A percentile compares a stretch with the other conserved stretches of the same genome.
phyloP scores from a whole-genome alignment of 345 rosid genomes.

The Capsella bursapastoris region DNA sequence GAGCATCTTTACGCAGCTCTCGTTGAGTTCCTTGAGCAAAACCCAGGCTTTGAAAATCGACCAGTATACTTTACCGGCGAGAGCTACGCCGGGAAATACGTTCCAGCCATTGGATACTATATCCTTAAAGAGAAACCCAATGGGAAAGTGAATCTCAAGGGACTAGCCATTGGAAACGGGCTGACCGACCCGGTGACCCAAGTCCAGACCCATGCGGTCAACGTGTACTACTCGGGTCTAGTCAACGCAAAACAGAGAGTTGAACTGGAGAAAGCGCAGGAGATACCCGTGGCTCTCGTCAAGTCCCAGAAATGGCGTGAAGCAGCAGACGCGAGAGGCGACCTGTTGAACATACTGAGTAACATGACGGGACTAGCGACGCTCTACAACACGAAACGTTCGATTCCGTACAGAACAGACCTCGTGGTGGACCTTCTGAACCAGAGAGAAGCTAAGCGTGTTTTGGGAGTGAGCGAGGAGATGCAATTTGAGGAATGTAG shows the following conservation, averaged over 20 bases:
- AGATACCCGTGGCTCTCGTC: conserved; percentile 49
- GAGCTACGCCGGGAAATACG: conserved; percentile 86
- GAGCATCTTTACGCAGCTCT: conserved; percentile 70
- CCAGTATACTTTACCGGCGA: conserved; percentile 76
- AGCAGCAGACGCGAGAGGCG: conserved; percentile 60
- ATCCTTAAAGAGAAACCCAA: conserved; percentile 56
- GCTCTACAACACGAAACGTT: conserved; percentile 55
- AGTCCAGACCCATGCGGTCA: conserved; percentile 59
- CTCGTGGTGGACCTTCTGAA: conserved; percentile 52
- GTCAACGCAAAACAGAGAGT: conserved; percentile 68
- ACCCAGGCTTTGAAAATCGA: conserved; percentile 52
- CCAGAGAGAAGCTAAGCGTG: conserved; percentile 51
- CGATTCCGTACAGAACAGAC: conserved; percentile 52
- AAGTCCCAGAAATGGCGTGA: conserved; percentile 57
- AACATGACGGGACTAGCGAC: conserved; percentile 83
- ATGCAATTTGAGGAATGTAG: conserved; percentile 59
- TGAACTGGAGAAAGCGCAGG: conserved; percentile 62
- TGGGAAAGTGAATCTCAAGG: conserved; percentile 57
- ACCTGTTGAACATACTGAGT: conserved; percentile 46
- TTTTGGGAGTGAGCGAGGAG: conserved; percentile 56
- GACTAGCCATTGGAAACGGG: conserved; percentile 84
- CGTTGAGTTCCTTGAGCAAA: conserved; percentile 51
- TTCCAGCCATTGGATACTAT: conserved; percentile 78
- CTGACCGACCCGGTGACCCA: conserved; percentile 72
- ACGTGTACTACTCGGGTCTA: conserved; percentile 63